Evolutionary conservation across 2,329 filamentous ascomycete species (phyloP), one percentile per base, ranked within the genome.

Genomic region (Xylariaceae sp.): DNA sequence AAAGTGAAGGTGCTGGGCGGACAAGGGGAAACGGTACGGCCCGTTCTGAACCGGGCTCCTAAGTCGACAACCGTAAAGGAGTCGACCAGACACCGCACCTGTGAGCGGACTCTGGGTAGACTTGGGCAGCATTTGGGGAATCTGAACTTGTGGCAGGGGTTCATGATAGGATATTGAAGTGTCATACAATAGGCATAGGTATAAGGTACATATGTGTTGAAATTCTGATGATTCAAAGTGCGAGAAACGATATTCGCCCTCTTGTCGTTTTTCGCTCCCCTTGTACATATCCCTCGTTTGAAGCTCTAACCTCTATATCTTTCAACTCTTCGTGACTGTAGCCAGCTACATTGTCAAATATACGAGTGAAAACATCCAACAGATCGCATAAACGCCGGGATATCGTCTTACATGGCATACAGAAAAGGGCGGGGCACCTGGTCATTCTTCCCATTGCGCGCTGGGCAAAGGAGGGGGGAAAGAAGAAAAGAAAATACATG

Each of bases 1-100:
- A 26, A 41, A 34, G 22, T 26, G 30, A 19, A 8, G 5, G 22
- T 29, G 19, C 18, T 42, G 9, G 21, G 36, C 21, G 47, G 39
- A 34, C 16, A 42, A 21, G 8, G 21, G 29, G 21, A 42, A 47
- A 53, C 46, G 54, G 40, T 53, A 30, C 43, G 47, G 54, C 26
- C 54, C 40, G 47, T 36, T 48, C 9, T 51, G 26, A 34, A 37
- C 43, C 30, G 19, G 43, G 15, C 42, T 19, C 8, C 6, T 15
- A 34, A 42, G 36, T 15, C 7, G 16, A n/a, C 16, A 26, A 22
- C 22, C 18, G 21, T 44, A 47, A 49, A 34, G 32, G 48, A n/a
- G 8, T 26, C 26, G 26, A 5, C 26, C 26, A 8, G 26, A 26
- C 26, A 8, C 5, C 26, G 26, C 8, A 5, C 32, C 10, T 34